Percentiles rank a stretch among this genome's conserved stretches.
Conservation (phyloP, 352 stramenopile genomes). For the Aphanomyces stellatus region DNA sequence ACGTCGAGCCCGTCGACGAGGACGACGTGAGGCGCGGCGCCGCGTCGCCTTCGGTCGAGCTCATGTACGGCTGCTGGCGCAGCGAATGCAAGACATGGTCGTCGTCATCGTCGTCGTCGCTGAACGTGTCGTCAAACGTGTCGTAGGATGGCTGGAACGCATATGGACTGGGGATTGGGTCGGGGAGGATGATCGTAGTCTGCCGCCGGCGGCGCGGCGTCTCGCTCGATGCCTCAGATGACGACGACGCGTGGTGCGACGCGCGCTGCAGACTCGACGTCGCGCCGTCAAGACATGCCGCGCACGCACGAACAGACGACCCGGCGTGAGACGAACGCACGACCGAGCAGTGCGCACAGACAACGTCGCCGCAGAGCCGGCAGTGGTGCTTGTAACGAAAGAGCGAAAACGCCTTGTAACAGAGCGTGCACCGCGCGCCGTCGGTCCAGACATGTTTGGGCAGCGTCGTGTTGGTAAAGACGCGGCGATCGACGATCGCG, state of each 20-base stretch:
- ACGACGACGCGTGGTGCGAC: no score
- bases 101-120: no score
- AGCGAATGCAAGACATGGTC: no score
- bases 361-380: slow-evolving; percentile 53
- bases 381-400: slow-evolving; percentile 74
- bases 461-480: neutral
- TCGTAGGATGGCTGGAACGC: no score
- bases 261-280: neutral
- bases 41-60: neutral
- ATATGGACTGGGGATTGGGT: no score
- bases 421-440: slow-evolving; percentile 24
- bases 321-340: neutral
- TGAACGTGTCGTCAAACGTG: no score
- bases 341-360: slow-evolving; percentile 66
- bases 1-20: neutral
- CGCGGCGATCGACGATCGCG: slow-evolving; percentile 5
- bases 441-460: slow-evolving; percentile 7
- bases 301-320: neutral
- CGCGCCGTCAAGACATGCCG: neutral
- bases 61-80: neutral
- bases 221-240: no score
- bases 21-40: neutral
- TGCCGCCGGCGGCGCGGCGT: no score
- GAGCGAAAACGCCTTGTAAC: slow-evolving; percentile 49
- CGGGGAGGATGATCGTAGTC: no score